Evolutionary conservation across 306 rosid species (phyloP).

Genomic region (Rosa rugosa): DNA sequence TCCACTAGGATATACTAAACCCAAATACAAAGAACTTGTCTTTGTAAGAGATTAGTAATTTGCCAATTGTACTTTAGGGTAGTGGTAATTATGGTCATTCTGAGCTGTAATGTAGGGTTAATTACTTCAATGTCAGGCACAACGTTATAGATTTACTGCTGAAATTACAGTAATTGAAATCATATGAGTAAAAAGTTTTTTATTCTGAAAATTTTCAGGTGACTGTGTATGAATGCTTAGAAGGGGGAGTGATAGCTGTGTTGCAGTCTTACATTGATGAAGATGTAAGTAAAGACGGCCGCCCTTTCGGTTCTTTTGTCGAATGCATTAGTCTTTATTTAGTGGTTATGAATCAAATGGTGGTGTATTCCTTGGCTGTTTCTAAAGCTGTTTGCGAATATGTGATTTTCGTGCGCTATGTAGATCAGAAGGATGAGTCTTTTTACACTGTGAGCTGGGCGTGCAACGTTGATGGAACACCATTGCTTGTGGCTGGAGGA

Average conservation of each 20-base stretch:
- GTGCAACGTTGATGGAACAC: constrained; percentile 59
- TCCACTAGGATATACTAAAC: not conserved
- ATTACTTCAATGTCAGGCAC: not conserved
- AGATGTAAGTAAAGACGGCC: constrained; percentile 58
- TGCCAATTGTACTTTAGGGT: not conserved
- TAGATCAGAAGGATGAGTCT: constrained; percentile 96
- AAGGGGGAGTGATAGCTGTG: constrained; percentile 83
- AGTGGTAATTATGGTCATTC: not conserved
- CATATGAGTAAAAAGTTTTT: not conserved
- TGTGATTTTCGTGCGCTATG: constrained; percentile 41
- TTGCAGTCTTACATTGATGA: constrained; percentile 93
- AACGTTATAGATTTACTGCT: not conserved
- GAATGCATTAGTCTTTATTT: not conserved
- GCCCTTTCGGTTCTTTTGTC: not conserved
- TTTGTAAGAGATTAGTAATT: not conserved
- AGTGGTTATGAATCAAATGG: not conserved
- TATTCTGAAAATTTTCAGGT: constrained; percentile 42
- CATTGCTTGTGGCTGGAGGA: constrained; percentile 87
- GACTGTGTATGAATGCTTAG: constrained; percentile 72
- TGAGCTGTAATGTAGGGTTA: not conserved
- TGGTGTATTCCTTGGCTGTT: not conserved
- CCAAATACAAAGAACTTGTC: not conserved
- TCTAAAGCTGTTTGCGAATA: constrained; percentile 8
- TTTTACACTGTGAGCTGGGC: constrained; percentile 96
- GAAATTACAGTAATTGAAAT: not conserved